Evolutionary conservation across 139 green algal species (phyloP).

Genomic region (Ettlia oleoabundans): DNA sequence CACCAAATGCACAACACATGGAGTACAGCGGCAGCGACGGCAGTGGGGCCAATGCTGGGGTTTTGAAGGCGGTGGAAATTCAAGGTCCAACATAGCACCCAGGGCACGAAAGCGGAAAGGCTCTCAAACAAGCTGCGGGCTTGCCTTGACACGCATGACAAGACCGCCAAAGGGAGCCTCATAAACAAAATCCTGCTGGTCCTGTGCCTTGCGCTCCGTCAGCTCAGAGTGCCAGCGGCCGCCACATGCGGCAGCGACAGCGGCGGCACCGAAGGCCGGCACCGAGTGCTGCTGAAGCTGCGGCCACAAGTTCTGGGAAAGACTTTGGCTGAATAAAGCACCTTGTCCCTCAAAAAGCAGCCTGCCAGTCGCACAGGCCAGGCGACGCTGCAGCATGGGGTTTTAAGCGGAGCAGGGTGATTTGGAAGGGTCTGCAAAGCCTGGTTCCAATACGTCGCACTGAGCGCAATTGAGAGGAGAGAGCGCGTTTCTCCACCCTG

Average conservation of each 20-base stretch:
- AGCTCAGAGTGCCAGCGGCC: conserved; percentile 17
- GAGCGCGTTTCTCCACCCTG: too few species aligned
- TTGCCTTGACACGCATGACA: conserved; percentile 38
- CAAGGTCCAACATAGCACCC: too few species aligned
- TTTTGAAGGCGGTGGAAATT: too few species aligned
- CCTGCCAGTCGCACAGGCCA: background rate
- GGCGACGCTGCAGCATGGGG: conserved; percentile 9
- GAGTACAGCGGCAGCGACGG: background rate
- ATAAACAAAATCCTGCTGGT: conserved; percentile 15
- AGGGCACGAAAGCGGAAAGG: too few species aligned
- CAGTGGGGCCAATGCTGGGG: background rate
- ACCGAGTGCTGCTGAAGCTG: background rate
- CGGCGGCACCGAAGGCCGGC: background rate
- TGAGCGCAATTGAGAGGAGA: background rate
- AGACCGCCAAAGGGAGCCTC: conserved; percentile 25
- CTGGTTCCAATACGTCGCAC: too few species aligned
- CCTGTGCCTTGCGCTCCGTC: background rate
- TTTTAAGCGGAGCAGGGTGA: background rate
- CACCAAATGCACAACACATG: background rate
- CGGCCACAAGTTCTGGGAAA: background rate
- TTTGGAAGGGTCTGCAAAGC: too few species aligned
- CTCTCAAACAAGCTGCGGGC: background rate
- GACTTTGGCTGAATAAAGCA: background rate
- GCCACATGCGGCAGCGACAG: background rate
- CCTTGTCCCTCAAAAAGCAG: background rate